Base-by-base conservation (phyloP, 2,329 filamentous ascomycete species). In the Chalara sp. region DNA sequence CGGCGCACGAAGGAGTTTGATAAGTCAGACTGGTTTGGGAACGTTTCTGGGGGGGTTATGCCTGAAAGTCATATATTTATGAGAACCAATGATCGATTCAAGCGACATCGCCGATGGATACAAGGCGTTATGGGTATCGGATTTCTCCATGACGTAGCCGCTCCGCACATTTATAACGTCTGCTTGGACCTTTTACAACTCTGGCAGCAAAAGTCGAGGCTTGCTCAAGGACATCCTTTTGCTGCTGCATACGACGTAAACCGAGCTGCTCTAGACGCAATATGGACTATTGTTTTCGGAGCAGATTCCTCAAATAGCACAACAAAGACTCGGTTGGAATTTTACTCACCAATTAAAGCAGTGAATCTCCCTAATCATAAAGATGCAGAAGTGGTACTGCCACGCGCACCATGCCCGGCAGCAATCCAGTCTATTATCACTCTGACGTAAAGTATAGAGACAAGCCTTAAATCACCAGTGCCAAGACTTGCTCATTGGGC, bases 1-100 rank as follows among this genome's bases (percentile, higher is more conserved):
- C 55, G 61, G 11, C 59, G 63, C 12, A 51, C 52, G 33, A 59
- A 58, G 35, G 62, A 67, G 50, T 68, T 69, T 41, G 67, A 69
- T 55, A 59, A 61, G 31, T 58, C 64, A 0, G 40, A 53, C 1
- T 56, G 58, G 37, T 49, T 58, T 2, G 30, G 60, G 6, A 57
- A 63, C 30, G 42, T 62, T 3, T 60, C 65, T 30, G 30, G 46
- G 3, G 57, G 58, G 5, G 54, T 65, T 48, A 56, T 67, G n/a
- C 64, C 65, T 0, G 44, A 55, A 6, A 54, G 49, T 11, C 60
- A 61, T n/a, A 56, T 67, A 13, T 52, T 53, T 2, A 63, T 65
- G 49, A 56, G 54, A 32, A 62, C 61, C 0, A 65, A 61, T 6
- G 63, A 62, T 1, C 47, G 50, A 31, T 58, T 67, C 6, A 59